phyloP scores from a whole-genome alignment of 2,329 filamentous ascomycete species.

The Triangularia setosa region DNA sequence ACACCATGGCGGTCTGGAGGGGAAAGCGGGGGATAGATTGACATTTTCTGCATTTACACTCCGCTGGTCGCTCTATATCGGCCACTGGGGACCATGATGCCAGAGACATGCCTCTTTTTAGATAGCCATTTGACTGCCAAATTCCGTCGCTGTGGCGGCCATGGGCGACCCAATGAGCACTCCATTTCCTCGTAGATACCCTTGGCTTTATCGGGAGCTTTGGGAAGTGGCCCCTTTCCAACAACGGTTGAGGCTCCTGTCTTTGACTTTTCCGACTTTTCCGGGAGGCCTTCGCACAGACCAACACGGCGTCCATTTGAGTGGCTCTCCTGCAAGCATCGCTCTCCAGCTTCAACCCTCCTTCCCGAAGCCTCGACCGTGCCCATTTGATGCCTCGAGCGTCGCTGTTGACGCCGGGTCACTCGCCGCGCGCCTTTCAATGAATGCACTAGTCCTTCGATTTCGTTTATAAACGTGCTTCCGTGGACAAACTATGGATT shows the following conservation, averaged over 20 bases:
- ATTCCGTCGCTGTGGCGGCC: too few relatives aligned
- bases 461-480: too few relatives aligned
- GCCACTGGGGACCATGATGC: conserved; percentile 35
- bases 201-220: too few relatives aligned
- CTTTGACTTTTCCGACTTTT: background rate
- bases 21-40: conserved; percentile 68
- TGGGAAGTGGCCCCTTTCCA: too few relatives aligned
- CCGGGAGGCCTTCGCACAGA: background rate
- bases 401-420: background rate
- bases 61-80: conserved; percentile 37
- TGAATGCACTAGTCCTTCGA: too few relatives aligned
- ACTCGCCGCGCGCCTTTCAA: too few relatives aligned
- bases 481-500: too few relatives aligned
- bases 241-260: too few relatives aligned
- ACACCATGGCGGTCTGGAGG: conserved; percentile 56
- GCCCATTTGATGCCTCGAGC: background rate
- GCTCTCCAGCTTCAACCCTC: too few relatives aligned
- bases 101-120: conserved; percentile 5
- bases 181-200: too few relatives aligned
- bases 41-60: conserved; percentile 48
- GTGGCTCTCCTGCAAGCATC: background rate
- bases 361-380: background rate
- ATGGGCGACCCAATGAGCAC: too few relatives aligned
- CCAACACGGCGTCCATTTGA: background rate
- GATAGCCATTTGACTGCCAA: background rate